These are phyloP conservation scores for Solanum neorickii DNA, from an alignment of 257 asterid species.

Conservation along the genomic window DNA sequence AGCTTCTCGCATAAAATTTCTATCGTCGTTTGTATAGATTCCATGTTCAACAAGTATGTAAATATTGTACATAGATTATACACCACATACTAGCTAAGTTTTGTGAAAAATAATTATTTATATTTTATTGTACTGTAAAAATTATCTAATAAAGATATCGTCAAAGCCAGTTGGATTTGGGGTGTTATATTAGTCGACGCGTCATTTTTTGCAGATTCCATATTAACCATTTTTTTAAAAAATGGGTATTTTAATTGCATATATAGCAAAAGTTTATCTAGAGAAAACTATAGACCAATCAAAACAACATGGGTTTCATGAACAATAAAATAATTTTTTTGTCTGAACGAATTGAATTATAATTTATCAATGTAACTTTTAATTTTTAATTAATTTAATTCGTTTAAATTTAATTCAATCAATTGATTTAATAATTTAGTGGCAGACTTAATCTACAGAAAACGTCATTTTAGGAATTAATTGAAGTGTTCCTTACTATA, in stretches of 20 bases:
- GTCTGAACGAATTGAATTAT: too few species aligned
- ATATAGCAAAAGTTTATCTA: background rate
- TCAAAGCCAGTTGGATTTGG: background rate
- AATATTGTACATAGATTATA: too few species aligned
- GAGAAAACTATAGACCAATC: background rate
- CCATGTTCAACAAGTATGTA: background rate
- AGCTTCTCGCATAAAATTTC: too few species aligned
- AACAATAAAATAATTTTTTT: too few species aligned
- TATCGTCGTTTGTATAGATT: background rate
- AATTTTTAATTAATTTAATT: too few species aligned
- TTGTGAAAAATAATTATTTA: background rate
- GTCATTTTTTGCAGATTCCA: background rate
- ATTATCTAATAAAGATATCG: background rate
- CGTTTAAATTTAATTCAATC: background rate
- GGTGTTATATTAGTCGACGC: background rate
- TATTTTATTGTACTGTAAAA: background rate
- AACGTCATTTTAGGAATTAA: background rate
- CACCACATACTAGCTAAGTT: background rate
- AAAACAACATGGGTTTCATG: background rate
- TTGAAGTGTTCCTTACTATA: background rate
- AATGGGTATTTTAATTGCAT: too few species aligned
- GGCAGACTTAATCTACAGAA: background rate
- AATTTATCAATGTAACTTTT: too few species aligned
- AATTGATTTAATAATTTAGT: too few species aligned
- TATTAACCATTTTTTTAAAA: background rate